Percentiles rank a stretch among this genome's conserved stretches.
These are phyloP conservation scores for Byssochlamys sp. DNA, from an alignment of 2,329 filamentous ascomycete species.

Conservation along the genomic window DNA sequence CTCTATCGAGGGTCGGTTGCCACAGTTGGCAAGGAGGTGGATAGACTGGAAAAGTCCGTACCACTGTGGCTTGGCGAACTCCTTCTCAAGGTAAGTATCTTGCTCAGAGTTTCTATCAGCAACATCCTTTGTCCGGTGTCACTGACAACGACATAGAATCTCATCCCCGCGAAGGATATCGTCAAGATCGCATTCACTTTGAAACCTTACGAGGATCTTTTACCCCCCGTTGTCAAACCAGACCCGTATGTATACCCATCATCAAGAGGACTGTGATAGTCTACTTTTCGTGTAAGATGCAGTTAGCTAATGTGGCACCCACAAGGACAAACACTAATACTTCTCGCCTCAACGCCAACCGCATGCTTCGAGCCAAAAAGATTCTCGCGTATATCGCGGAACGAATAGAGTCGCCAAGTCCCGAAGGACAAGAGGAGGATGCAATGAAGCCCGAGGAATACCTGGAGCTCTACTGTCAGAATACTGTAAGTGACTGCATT, in stretches of 20 bases:
- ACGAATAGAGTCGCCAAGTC: slow-evolving; percentile 64
- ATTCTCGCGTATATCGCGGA: slow-evolving; percentile 87
- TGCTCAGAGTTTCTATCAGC: background rate
- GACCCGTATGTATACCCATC: slow-evolving; percentile 48
- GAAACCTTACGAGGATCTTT: slow-evolving; percentile 63
- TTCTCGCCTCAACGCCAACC: slow-evolving; percentile 86
- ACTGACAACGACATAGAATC: slow-evolving; percentile 48
- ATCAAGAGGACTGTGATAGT: background rate
- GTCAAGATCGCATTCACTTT: slow-evolving; percentile 93
- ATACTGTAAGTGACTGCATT: slow-evolving; percentile 56
- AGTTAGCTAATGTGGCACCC: background rate
- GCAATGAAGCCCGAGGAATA: slow-evolving; percentile 78
- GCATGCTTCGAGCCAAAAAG: slow-evolving; percentile 92
- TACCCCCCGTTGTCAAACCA: slow-evolving; percentile 63
- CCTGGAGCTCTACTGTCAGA: slow-evolving; percentile 87
- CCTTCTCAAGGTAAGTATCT: slow-evolving; percentile 51
- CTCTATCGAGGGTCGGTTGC: slow-evolving; percentile 83
- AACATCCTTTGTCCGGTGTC: background rate
- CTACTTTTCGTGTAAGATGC: background rate
- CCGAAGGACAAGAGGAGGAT: slow-evolving; percentile 49
- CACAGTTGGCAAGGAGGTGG: slow-evolving; percentile 64
- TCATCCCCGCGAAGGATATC: slow-evolving; percentile 75
- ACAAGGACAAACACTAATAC: slow-evolving; percentile 45
- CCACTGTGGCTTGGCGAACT: slow-evolving; percentile 90
- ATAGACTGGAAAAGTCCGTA: slow-evolving; percentile 73